These are phyloP conservation scores for Zygosaccharomyces rouxii DNA, from an alignment of 805 yeast genomes.

Conservation along the genomic window DNA sequence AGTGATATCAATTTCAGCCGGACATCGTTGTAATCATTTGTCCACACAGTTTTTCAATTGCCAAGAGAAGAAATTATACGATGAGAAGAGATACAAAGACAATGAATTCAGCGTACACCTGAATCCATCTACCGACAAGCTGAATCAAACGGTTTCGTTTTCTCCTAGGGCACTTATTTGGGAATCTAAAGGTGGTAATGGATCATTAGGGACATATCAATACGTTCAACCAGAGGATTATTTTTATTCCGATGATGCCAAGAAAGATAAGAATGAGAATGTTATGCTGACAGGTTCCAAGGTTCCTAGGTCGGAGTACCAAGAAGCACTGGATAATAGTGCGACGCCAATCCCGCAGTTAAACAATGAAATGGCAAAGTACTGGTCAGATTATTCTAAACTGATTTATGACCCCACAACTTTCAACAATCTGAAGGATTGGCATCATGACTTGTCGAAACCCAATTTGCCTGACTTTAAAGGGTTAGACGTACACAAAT, in stretches of 20 bases:
- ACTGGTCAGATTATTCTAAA: slow-evolving; percentile 79
- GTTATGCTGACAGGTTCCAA: slow-evolving; percentile 35
- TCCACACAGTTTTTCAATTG: slow-evolving; percentile 74
- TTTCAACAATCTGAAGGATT: slow-evolving; percentile 50
- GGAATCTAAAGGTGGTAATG: slow-evolving; percentile 76
- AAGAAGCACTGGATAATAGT: slow-evolving; percentile 54
- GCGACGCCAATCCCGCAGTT: slow-evolving; percentile 34
- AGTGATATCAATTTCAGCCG: slow-evolving; percentile 63
- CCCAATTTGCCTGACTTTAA: slow-evolving; percentile 32
- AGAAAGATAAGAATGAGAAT: slow-evolving; percentile 8
- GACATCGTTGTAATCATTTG: slow-evolving; percentile 72
- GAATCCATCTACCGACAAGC: slow-evolving; percentile 37
- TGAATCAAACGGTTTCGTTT: slow-evolving; percentile 50
- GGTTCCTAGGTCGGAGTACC: slow-evolving; percentile 55
- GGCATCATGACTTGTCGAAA: slow-evolving; percentile 42
- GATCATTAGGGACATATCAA: slow-evolving; percentile 56
- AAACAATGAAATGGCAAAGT: slow-evolving; percentile 41
- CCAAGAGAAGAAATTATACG: slow-evolving; percentile 67
- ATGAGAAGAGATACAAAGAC: slow-evolving; percentile 19
- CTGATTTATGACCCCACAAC: slow-evolving; percentile 62
- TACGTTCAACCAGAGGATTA: slow-evolving; percentile 36
- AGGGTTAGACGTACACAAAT: slow-evolving; percentile 29
- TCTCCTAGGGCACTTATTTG: slow-evolving; percentile 81
- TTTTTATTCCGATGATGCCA: slow-evolving; percentile 18
- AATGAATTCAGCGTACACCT: slow-evolving; percentile 47